These are phyloP conservation scores for Ophiostoma populinum DNA, from an alignment of 2,329 filamentous ascomycete genomes.

Conservation along the genomic window DNA sequence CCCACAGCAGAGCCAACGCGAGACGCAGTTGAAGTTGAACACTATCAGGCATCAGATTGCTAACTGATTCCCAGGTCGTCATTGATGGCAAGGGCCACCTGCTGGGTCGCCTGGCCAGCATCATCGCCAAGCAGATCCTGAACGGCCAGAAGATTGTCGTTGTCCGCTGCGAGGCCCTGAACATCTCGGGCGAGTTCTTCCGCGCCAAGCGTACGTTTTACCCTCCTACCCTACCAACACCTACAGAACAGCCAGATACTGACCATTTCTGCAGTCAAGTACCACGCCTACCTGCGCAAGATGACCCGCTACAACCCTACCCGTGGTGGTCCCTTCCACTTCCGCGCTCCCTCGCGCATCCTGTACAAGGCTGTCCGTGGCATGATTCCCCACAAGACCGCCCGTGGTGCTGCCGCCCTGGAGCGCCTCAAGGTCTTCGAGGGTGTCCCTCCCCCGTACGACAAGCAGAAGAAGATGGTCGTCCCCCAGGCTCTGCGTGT, in stretches of 20 bases:
- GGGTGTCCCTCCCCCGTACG: conserved; percentile 96
- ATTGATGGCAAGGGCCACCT: conserved; percentile 99
- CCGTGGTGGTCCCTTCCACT: conserved; percentile 99
- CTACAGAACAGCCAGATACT: neutral
- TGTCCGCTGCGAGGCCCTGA: conserved; percentile 96
- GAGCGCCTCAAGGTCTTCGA: conserved; percentile 99
- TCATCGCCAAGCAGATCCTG: conserved; percentile 97
- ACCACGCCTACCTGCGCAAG: conserved; percentile 99
- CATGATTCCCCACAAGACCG: conserved; percentile 99
- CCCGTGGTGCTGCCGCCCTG: conserved; percentile 87
- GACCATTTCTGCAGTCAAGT: conserved; percentile 60
- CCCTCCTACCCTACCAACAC: too few relatives aligned
- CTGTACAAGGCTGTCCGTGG: conserved; percentile 99
- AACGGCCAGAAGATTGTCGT: conserved; percentile 99
- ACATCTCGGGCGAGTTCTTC: conserved; percentile 99
- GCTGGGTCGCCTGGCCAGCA: conserved; percentile 94
- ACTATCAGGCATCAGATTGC: conserved; percentile 1
- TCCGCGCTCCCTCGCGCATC: conserved; percentile 97
- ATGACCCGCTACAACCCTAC: conserved; percentile 99
- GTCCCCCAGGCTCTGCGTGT: conserved; percentile 96
- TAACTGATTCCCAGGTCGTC: conserved; percentile 51
- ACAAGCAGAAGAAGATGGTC: conserved; percentile 99
- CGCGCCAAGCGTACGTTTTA: conserved; percentile 93
- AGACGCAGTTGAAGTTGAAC: too few relatives aligned
- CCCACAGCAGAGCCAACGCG: too few relatives aligned